Conservation (phyloP, 2,329 filamentous ascomycete species). For the Penicillium sp. region DNA sequence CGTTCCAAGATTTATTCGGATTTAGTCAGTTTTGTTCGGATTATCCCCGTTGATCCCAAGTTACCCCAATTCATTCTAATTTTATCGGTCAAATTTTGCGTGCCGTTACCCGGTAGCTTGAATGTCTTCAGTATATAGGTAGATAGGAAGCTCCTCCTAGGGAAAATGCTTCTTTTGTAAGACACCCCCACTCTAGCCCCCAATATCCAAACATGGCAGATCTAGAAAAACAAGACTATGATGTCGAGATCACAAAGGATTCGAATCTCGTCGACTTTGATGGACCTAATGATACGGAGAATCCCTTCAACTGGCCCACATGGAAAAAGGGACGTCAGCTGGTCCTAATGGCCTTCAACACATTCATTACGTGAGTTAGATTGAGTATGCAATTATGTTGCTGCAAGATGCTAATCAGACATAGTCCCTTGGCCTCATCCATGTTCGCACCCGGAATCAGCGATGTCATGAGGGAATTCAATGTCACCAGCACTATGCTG, state of each 20-base stretch:
- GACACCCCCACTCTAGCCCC: too few relatives aligned
- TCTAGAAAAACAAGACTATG: neutral
- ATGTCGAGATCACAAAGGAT: conserved; percentile 5
- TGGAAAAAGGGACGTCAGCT: conserved; percentile 25
- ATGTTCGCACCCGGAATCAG: conserved; percentile 41
- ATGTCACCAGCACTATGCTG: conserved; percentile 39
- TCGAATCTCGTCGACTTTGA: conserved; percentile 17
- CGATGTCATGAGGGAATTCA: conserved; percentile 31
- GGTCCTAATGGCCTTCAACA: conserved; percentile 26
- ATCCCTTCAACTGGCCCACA: conserved; percentile 34
- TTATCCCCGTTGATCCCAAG: too few relatives aligned
- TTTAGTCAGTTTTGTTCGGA: too few relatives aligned
- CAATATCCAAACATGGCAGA: neutral
- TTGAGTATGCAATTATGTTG: too few relatives aligned
- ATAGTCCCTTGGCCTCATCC: conserved; percentile 20
- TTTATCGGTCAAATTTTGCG: neutral
- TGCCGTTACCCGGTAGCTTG: neutral
- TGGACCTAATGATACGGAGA: conserved; percentile 33
- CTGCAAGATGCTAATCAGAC: neutral
- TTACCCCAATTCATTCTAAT: neutral
- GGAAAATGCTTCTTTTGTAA: too few relatives aligned
- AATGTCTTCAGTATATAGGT: neutral
- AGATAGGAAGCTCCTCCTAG: neutral
- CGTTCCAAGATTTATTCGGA: too few relatives aligned
- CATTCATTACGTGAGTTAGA: conserved; percentile 24